These are phyloP conservation scores for Microdochium nivale DNA, from an alignment of 2,329 filamentous ascomycete genomes.

Conservation along the genomic window DNA sequence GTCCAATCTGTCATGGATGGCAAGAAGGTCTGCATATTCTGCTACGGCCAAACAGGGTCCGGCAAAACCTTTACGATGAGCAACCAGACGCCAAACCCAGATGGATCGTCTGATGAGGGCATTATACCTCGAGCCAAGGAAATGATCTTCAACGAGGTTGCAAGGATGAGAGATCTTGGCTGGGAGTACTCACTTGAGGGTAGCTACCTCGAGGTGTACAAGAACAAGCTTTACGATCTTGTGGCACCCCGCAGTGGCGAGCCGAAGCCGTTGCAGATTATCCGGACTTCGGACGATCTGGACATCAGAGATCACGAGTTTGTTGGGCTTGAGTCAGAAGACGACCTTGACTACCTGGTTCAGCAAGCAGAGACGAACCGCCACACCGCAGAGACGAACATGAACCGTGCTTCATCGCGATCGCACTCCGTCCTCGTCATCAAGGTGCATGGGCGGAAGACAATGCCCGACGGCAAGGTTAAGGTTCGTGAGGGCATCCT, in stretches of 20 bases:
- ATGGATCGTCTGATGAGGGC: slow-evolving; percentile 52
- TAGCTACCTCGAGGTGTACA: slow-evolving; percentile 95
- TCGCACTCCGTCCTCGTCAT: slow-evolving; percentile 96
- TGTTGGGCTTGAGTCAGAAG: slow-evolving; percentile 61
- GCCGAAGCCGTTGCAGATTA: slow-evolving; percentile 51
- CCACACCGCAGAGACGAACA: slow-evolving; percentile 91
- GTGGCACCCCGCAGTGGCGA: slow-evolving; percentile 58
- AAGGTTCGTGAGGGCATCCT: slow-evolving; percentile 87
- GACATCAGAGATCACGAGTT: slow-evolving; percentile 21
- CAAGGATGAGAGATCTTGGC: slow-evolving; percentile 76
- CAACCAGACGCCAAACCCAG: slow-evolving; percentile 5
- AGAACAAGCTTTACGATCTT: slow-evolving; percentile 90
- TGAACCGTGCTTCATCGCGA: slow-evolving; percentile 88
- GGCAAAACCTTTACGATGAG: slow-evolving; percentile 95
- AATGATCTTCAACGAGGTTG: slow-evolving; percentile 88
- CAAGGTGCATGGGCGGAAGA: slow-evolving; percentile 64
- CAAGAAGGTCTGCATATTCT: slow-evolving; percentile 98
- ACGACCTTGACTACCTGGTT: slow-evolving; percentile 73
- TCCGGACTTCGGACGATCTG: slow-evolving; percentile 18
- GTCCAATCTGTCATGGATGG: slow-evolving; percentile 94
- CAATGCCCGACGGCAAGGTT: slow-evolving; percentile 49
- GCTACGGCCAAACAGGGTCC: slow-evolving; percentile 93
- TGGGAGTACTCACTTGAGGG: slow-evolving; percentile 95
- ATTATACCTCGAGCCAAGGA: slow-evolving; percentile 92
- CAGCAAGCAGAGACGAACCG: slow-evolving; percentile 75